These are phyloP conservation scores for Nicotiana rustica DNA, from an alignment of 305 asterid genomes.

Conservation along the genomic window DNA sequence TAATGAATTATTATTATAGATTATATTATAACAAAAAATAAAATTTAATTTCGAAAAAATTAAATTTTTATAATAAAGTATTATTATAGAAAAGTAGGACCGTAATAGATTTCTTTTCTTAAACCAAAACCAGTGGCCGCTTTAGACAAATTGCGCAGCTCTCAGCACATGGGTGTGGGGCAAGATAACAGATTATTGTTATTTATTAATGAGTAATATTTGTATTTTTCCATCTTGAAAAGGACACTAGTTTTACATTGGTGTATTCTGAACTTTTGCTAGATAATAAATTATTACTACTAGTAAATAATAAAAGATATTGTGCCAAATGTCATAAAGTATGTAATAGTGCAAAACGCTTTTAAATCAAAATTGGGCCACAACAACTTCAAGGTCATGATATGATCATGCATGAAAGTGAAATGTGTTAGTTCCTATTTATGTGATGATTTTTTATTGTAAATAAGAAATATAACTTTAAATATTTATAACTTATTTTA, in stretches of 20 bases:
- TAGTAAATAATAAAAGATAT: neutral
- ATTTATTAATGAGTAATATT: neutral
- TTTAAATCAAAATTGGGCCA: neutral
- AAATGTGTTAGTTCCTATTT: too few species aligned
- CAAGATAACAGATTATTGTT: neutral
- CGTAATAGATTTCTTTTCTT: neutral
- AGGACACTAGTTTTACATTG: neutral
- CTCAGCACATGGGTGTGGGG: constrained; percentile 3
- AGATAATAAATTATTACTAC: neutral
- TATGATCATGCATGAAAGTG: neutral
- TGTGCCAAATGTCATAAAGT: neutral
- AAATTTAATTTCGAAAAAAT: too few species aligned
- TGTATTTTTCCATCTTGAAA: neutral
- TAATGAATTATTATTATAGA: too few species aligned
- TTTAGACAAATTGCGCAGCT: neutral
- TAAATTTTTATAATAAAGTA: too few species aligned
- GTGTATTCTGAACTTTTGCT: neutral
- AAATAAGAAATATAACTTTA: too few species aligned
- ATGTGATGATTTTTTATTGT: too few species aligned
- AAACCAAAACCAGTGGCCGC: neutral
- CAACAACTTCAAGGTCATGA: neutral
- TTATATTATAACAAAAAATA: too few species aligned
- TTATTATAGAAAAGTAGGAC: neutral
- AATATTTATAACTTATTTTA: too few species aligned
- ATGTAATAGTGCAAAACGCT: neutral